Conservation (phyloP, 352 stramenopile genomes). For the Phytophthora ohioensis region DNA sequence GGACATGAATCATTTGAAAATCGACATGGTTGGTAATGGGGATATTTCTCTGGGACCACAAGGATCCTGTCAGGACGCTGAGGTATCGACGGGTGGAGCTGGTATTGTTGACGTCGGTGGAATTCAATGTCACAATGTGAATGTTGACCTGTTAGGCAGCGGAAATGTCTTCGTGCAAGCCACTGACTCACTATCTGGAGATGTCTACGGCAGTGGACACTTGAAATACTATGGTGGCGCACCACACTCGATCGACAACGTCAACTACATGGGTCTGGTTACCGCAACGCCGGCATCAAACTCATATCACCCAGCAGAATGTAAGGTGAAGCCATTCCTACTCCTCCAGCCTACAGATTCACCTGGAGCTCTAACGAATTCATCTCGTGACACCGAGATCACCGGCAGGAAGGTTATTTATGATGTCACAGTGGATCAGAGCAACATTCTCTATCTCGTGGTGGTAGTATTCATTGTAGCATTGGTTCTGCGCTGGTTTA, state of each 20-base stretch:
- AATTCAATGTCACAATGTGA: conserved; percentile 26
- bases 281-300: conserved; percentile 5
- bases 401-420: conserved; percentile 4
- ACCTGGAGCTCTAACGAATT: background rate
- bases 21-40: conserved; percentile 24
- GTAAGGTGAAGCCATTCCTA: conserved; percentile 9
- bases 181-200: conserved; percentile 25
- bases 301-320: conserved; percentile 23
- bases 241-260: conserved; percentile 31
- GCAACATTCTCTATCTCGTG: conserved; percentile 19
- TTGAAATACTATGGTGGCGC: conserved; percentile 23
- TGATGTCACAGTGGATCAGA: conserved; percentile 14
- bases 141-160: conserved; percentile 33
- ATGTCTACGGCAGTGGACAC: conserved; percentile 33
- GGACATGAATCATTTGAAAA: conserved; percentile 5
- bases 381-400: background rate
- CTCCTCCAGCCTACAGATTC: background rate
- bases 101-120: conserved; percentile 30
- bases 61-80: conserved; percentile 20
- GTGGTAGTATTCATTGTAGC: conserved; percentile 29
- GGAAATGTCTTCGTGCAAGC: conserved; percentile 39
- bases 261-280: conserved; percentile 33
- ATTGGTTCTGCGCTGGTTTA: conserved; percentile 34
- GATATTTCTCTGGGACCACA: conserved; percentile 23
- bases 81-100: conserved; percentile 20